Evolutionary conservation across 1,284 basidiomycete genomes (phyloP), one percentile per base, ranked within the genome.

Genomic region (Rhodotorula sp.): DNA sequence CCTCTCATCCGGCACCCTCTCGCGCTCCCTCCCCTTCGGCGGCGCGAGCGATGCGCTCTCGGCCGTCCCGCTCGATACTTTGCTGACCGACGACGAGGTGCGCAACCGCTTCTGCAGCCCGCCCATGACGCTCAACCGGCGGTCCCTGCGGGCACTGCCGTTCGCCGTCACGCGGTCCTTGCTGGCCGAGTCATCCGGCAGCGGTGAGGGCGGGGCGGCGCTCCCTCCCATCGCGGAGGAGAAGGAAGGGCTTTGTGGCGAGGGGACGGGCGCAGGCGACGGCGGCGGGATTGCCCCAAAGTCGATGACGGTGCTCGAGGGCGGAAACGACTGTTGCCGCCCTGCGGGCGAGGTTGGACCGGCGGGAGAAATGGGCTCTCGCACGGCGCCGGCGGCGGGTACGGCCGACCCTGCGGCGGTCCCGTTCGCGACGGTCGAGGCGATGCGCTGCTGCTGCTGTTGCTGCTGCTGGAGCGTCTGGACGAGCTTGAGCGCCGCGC

Each of bases 401-500:
- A 56, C 55, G 8, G 55, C 55, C 21, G 55, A 23, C 41, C 42
- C 42, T 19, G 41, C 21, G 10, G 55, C 34, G 10, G 55, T 56
- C 25, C 55, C 41, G 1, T 34, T 12, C 13, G 34, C 34, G 34
- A 25, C 25, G 41, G 61, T 53, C 19, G 60, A 19, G 8, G 61
- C 25, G 61, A 25, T 13, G 34, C 21, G n/a, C 41, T 34, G 16
- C 50, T 46, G 23, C 45, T 52, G 54, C 3, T 45, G 2, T 14
- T 66, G 66, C 41, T 67, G 64, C 1, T 60, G 23, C 48, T 70
- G 64, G 9, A 71, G 57, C 23, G 64, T 67, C 45, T 71, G 70
- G 13, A 71, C 70, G 34, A 71, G 66, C 25, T 42, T 68, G 8
- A 68, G 63, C 27, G 70, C 70, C 14, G 70, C 70, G 52, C 56